Base-by-base conservation (phyloP, 495 filamentous ascomycete genomes). In the Aspergillus olivimuriae region DNA sequence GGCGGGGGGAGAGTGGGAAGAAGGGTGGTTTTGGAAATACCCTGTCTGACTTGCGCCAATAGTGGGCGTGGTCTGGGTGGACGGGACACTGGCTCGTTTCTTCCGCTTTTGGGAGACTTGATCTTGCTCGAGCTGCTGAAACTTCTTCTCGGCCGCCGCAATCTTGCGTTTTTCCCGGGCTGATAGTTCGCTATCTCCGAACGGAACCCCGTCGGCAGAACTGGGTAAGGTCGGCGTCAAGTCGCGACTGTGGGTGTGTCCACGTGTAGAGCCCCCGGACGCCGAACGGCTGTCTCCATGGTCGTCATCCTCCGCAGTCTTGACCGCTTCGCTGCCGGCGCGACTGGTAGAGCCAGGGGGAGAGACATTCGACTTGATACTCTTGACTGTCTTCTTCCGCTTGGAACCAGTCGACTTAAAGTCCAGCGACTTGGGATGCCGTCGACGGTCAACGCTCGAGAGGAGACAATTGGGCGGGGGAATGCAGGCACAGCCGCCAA, bases 101-200 rank as follows among this genome's bases (percentile, higher is more conserved):
- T 68, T 76, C 42, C 63, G 66, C 46, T 62, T 69, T 6, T 65
- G 56, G 6, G 52, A 43, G 23, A 62, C 61, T 38, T 75, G 72
- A 39, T 77, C 73, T 15, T 74, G 70, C 51, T 80, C 81, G 24
- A 82, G 56, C 48, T 74, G 66, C 39, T 76, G 73, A 50, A 83
- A 84, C 19, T 77, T 78, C 56, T 87, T 85, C 57, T 96, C 89
- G 12, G 87, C 74, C 60, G 85, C 84, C 15, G 84, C 82, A 19
- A 95, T 78, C 57, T 96, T 96, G 31, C 87, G 78, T 61, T 86
- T 86, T 51, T 96, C 90, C 12, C 90, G 79, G 45, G 84, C 88
- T 4, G 89, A 92, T 4, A 88, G 73, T 55, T 87, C 87, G 2
- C 66, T 66, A 52, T 66, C 80, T 36, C 64, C 72, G 65, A 55